A percentile compares a stretch with the other conserved stretches of the same genome.
These are phyloP conservation scores for Aspergillus sp. DNA, from an alignment of 2,329 filamentous ascomycete genomes.

Conservation along the genomic window DNA sequence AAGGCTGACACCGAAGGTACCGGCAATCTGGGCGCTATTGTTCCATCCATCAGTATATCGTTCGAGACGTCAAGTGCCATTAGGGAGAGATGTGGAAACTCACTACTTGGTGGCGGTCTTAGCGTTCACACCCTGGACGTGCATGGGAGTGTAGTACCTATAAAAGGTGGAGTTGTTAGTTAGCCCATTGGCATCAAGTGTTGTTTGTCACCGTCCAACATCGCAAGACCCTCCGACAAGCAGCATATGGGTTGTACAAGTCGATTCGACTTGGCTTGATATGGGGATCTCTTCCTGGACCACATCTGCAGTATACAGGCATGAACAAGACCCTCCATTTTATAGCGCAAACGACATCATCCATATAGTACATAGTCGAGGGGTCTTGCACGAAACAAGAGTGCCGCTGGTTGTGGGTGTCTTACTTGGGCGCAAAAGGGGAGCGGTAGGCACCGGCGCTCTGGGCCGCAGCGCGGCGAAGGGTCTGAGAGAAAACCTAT, in stretches of 20 bases:
- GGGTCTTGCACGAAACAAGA: not conserved
- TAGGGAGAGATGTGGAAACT: conserved; percentile 23
- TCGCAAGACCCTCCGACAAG: not conserved
- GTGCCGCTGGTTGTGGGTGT: conserved; percentile 8
- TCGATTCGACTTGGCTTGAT: not conserved
- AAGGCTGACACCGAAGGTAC: conserved; percentile 55
- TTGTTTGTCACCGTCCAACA: not conserved
- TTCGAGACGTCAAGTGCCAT: not conserved
- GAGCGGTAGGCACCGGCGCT: conserved; percentile 48
- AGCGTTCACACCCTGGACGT: conserved; percentile 52
- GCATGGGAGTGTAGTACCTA: conserved; percentile 50
- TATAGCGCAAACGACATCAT: not conserved
- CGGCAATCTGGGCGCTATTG: conserved; percentile 46
- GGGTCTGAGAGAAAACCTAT: conserved; percentile 33
- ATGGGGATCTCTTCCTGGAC: not conserved
- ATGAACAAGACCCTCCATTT: not conserved
- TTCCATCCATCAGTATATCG: conserved; percentile 14
- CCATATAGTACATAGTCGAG: not conserved
- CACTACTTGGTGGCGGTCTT: conserved; percentile 44
- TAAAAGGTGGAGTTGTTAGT: not conserved
- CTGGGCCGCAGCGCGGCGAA: conserved; percentile 39
- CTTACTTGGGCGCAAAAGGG: conserved; percentile 59
- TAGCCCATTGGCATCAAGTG: no score
- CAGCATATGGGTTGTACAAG: not conserved
- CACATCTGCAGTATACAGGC: not conserved